phyloP scores from a whole-genome alignment of 352 stramenopile species.

The Phytophthora cryptogea region DNA sequence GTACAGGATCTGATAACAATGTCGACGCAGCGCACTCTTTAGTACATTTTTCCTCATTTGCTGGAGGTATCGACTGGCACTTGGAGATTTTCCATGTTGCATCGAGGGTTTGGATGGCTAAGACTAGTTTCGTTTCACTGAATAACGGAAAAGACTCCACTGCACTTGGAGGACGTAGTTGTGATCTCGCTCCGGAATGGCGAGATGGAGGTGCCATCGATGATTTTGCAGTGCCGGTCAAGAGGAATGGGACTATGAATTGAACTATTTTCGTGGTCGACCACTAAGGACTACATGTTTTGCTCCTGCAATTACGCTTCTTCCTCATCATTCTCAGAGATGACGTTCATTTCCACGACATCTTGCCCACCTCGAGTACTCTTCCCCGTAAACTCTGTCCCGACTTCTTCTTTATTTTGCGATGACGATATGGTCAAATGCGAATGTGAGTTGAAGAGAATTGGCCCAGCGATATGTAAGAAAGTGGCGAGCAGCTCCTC shows the following conservation, averaged over 20 bases:
- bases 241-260: neutral
- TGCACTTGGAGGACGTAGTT: neutral
- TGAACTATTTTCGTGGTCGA: constrained; percentile 31
- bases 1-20: constrained; percentile 15
- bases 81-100: constrained; percentile 18
- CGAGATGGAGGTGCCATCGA: constrained; percentile 18
- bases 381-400: constrained; percentile 69
- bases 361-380: constrained; percentile 41
- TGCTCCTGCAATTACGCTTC: constrained; percentile 34
- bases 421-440: constrained; percentile 60
- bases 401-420: constrained; percentile 45
- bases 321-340: constrained; percentile 80
- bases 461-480: constrained; percentile 86
- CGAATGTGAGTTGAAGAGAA: constrained; percentile 86
- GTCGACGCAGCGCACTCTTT: neutral
- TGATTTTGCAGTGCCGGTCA: neutral
- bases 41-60: neutral
- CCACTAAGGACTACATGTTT: constrained; percentile 3
- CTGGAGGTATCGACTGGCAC: no score
- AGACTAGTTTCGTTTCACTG: constrained; percentile 39
- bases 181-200: neutral
- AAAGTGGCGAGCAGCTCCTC: constrained; percentile 88
- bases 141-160: neutral
- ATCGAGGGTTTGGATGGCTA: constrained; percentile 54
- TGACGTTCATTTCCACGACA: constrained; percentile 81